phyloP scores from a whole-genome alignment of 2,329 filamentous ascomycete species.

The Pestalotiopsis sp. region DNA sequence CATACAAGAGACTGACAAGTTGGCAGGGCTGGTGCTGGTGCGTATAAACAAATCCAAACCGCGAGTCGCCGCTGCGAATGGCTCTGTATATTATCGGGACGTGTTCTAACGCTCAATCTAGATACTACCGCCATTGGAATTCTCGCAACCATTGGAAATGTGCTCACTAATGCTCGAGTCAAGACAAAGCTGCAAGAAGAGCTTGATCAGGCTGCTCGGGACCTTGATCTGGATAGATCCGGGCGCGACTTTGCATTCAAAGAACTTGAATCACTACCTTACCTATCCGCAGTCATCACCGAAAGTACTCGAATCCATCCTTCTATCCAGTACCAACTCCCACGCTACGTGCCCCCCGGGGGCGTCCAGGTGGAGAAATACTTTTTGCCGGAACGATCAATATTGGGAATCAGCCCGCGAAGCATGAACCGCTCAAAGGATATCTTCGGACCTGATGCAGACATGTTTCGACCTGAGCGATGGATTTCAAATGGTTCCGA shows the following conservation, averaged over 20 bases:
- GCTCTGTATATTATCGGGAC: too few relatives aligned
- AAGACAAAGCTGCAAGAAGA: not conserved
- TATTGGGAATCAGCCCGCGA: not conserved
- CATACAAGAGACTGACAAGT: not conserved
- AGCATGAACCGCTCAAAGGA: not conserved
- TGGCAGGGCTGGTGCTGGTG: not conserved
- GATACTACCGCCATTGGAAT: not conserved
- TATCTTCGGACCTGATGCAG: not conserved
- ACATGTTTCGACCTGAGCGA: not conserved
- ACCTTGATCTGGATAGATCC: not conserved
- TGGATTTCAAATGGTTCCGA: not conserved
- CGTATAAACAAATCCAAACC: not conserved
- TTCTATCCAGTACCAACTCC: not conserved
- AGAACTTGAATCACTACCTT: not conserved
- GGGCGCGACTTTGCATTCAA: not conserved
- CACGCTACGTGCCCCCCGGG: not conserved
- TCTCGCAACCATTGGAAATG: not conserved
- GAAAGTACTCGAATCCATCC: not conserved
- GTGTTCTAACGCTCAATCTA: not conserved
- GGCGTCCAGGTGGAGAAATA: not conserved
- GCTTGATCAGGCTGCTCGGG: not conserved
- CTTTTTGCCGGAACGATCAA: not conserved
- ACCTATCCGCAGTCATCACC: not conserved
- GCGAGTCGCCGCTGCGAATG: not conserved
- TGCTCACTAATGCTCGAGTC: not conserved